Percentiles rank a stretch among this genome's conserved stretches.
These are phyloP conservation scores for Chondrus crispus DNA, from an alignment of 23 red algal species.

Conservation along the genomic window DNA sequence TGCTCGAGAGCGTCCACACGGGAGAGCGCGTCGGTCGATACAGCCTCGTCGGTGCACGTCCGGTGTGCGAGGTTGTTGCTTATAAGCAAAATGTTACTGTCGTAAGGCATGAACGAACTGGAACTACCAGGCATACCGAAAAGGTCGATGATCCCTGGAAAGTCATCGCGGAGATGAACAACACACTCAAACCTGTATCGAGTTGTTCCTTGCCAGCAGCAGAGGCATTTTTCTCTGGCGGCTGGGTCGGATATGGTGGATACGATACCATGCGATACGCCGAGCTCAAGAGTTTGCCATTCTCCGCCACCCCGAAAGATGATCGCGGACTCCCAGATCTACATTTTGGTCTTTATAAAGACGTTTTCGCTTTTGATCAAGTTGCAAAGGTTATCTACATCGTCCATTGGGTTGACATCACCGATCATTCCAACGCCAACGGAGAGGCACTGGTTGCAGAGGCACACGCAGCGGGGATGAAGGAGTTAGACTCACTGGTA, in stretches of 20 bases:
- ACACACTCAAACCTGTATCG: conserved; percentile 46
- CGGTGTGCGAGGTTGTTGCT: conserved; percentile 57
- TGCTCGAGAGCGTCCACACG: conserved; percentile 88
- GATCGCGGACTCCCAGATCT: conserved; percentile 90
- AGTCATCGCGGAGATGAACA: conserved; percentile 73
- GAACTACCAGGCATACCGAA: neutral
- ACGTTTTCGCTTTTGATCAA: conserved; percentile 89
- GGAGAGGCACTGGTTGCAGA: neutral
- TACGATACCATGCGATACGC: conserved; percentile 99
- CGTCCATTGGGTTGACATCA: conserved; percentile 83
- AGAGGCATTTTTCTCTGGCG: conserved; percentile 66
- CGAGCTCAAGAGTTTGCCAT: conserved; percentile 85
- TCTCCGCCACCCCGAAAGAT: conserved; percentile 75
- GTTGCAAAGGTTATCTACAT: conserved; percentile 79
- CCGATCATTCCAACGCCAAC: neutral
- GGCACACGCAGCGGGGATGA: conserved; percentile 1
- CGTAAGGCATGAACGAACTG: neutral
- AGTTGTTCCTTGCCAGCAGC: conserved; percentile 37
- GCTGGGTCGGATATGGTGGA: conserved; percentile 96
- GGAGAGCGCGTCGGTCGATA: conserved; percentile 83
- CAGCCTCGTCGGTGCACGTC: conserved; percentile 81
- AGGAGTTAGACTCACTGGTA: conserved; percentile 26
- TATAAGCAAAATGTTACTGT: conserved; percentile 21
- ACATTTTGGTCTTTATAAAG: conserved; percentile 77
- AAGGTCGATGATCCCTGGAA: conserved; percentile 74